Evolutionary conservation across 1,284 basidiomycete species (phyloP), one percentile per base, ranked within the genome.

Genomic region (Athelia sp.): DNA sequence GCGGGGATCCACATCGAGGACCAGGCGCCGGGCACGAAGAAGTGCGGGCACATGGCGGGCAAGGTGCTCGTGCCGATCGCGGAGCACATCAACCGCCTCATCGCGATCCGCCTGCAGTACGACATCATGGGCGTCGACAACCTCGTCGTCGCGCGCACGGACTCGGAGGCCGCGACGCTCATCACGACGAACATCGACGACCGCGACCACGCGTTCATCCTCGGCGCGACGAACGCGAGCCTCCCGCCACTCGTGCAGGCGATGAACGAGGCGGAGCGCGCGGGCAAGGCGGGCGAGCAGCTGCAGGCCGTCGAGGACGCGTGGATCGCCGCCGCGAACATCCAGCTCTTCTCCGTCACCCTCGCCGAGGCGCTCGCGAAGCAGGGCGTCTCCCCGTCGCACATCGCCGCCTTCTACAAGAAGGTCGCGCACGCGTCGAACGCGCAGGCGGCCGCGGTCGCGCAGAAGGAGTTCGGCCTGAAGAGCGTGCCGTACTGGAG

Each of bases 111-210:
- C 40, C 75, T 88, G 49, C 76, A 78, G 58, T 78, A 72, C 52
- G 81, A 82, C 53, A 78, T 82, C 53, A 78, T 83, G 78, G 78
- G 80, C 45, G 81, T 82, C 26, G 80, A 82, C 44, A 82, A 81
- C 57, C 72, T 92, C 47, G 74, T 85, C 59, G 81, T 93, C 60
- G 84, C 87, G 15, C 79, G 90, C 42, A 92, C 90, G 1, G 90
- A 93, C 62, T 88, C 88, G 10, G 87, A 98, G 69, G 95, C 96
- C 8, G 96, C 96, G 3, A 98, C 95, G 1, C 82, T 99, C 57
- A 92, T 99, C 74, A 92, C 94, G 47, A 87, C 91, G 61, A 98
- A 98, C 72, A 93, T 99, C 55, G 97, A 99, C 70, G 84, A 89
- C 60, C 88, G 96, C 35, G 96, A 99, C 74, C 96, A 99, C 62